These are phyloP conservation scores for Trichoderma breve DNA, from an alignment of 2,329 filamentous ascomycete species.

Conservation along the genomic window DNA sequence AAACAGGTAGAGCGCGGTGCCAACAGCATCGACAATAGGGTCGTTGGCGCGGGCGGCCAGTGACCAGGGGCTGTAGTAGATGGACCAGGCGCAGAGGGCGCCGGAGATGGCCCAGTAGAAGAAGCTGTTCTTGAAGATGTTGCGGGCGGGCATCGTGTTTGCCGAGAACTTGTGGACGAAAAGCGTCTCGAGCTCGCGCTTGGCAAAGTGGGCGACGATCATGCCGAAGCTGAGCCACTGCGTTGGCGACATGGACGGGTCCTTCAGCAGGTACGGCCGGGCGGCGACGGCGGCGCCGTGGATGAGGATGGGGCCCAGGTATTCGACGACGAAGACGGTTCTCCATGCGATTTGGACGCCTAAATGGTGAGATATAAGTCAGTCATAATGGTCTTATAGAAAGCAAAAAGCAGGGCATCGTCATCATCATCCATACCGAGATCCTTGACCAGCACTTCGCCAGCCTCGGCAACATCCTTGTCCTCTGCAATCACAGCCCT, in stretches of 20 bases:
- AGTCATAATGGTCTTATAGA: not conserved
- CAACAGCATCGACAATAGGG: slow-evolving; percentile 59
- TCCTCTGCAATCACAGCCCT: slow-evolving; percentile 52
- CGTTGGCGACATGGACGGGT: slow-evolving; percentile 53
- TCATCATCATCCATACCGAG: slow-evolving; percentile 60
- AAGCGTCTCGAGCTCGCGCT: slow-evolving; percentile 91
- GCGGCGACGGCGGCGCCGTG: slow-evolving; percentile 71
- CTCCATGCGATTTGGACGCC: slow-evolving; percentile 88
- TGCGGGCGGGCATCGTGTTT: slow-evolving; percentile 85
- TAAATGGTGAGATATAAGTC: slow-evolving; percentile 35
- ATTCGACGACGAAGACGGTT: slow-evolving; percentile 93
- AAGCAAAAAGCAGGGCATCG: not conserved
- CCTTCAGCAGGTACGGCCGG: slow-evolving; percentile 61
- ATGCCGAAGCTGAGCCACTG: slow-evolving; percentile 75
- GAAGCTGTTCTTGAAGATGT: slow-evolving; percentile 91
- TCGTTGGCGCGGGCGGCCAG: slow-evolving; percentile 56
- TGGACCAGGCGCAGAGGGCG: slow-evolving; percentile 75
- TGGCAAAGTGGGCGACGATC: slow-evolving; percentile 81
- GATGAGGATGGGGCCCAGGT: slow-evolving; percentile 86
- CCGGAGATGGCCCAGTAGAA: slow-evolving; percentile 93
- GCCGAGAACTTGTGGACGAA: slow-evolving; percentile 94
- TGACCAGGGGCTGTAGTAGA: slow-evolving; percentile 71
- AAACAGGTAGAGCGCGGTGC: slow-evolving; percentile 69
- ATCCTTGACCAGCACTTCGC: slow-evolving; percentile 83
- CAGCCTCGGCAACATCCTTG: slow-evolving; percentile 46